Conservation (phyloP, 345 rosid genomes). For the Conringia planisiliqua region DNA sequence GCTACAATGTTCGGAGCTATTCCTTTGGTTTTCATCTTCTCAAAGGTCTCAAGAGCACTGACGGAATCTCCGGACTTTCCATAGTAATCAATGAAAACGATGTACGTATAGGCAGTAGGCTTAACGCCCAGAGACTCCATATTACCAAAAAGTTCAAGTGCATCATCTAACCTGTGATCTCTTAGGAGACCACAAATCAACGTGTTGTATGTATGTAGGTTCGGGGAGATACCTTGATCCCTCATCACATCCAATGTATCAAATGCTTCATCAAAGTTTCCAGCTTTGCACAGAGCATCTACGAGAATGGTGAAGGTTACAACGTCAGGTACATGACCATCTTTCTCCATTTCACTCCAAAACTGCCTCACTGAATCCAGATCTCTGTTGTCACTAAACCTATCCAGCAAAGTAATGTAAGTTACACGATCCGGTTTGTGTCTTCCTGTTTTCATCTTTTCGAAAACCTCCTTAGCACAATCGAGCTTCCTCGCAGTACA, state of each 20-base stretch:
- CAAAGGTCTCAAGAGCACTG: conserved; percentile 74
- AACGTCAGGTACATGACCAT: conserved; percentile 80
- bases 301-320: conserved; percentile 74
- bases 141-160: conserved; percentile 50
- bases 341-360: conserved; percentile 85
- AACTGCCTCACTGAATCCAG: conserved; percentile 60
- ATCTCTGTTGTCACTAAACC: conserved; percentile 67
- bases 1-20: conserved; percentile 83
- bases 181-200: conserved; percentile 73
- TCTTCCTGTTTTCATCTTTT: conserved; percentile 66
- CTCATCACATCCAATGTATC: conserved; percentile 62
- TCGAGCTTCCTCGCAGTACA: conserved; percentile 67
- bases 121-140: conserved; percentile 62
- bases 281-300: conserved; percentile 67
- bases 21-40: conserved; percentile 69
- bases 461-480: conserved; percentile 58
- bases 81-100: conserved; percentile 85
- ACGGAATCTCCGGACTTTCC: conserved; percentile 68
- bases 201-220: conserved; percentile 80
- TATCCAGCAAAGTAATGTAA: conserved; percentile 77
- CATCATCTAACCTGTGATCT: conserved; percentile 53
- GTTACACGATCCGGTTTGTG: conserved; percentile 82
- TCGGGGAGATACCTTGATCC: conserved; percentile 55
- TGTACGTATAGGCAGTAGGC: conserved; percentile 73
- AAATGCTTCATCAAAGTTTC: conserved; percentile 62